Conservation (phyloP, 169 alveolate genomes). For the Plasmodium vinckei region DNA sequence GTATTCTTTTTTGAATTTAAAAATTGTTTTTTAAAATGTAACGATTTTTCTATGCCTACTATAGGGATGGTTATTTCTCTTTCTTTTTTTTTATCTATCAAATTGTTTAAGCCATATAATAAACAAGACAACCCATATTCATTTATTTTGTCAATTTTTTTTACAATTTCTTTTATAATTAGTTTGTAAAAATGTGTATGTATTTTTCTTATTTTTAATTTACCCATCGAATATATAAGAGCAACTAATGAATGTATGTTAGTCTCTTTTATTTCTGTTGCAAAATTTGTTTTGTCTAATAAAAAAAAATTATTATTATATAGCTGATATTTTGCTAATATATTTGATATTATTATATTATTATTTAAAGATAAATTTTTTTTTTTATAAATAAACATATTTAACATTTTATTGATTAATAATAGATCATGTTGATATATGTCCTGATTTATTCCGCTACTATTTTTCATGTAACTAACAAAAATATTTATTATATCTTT, state of each 20-base stretch:
- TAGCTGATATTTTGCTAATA: slow-evolving; percentile 41
- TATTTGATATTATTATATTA: slow-evolving; percentile 33
- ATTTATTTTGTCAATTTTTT: slow-evolving; percentile 52
- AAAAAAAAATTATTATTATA: slow-evolving; percentile 58
- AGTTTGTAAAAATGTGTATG: slow-evolving; percentile 18
- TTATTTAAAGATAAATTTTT: slow-evolving; percentile 35
- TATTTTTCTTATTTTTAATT: slow-evolving; percentile 37
- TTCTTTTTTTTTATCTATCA: slow-evolving; percentile 33
- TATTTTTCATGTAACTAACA: slow-evolving; percentile 28
- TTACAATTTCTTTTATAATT: slow-evolving; percentile 39
- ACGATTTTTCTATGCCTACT: not conserved
- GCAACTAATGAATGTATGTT: slow-evolving; percentile 60
- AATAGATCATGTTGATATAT: slow-evolving; percentile 7
- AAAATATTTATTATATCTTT: slow-evolving; percentile 46
- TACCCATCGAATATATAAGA: slow-evolving; percentile 51
- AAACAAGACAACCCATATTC: slow-evolving; percentile 71
- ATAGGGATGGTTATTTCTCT: slow-evolving; percentile 2
- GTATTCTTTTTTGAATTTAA: too few relatives aligned
- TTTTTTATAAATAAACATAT: slow-evolving; percentile 56
- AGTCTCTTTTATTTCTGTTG: slow-evolving; percentile 20
- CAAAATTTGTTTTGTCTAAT: slow-evolving; percentile 22
- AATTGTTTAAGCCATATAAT: slow-evolving; percentile 48
- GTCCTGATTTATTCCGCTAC: not conserved
- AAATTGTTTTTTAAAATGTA: not conserved
- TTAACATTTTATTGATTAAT: slow-evolving; percentile 44